Conservation (phyloP, 306 rosid genomes). For the Casuarina equisetifolia region DNA sequence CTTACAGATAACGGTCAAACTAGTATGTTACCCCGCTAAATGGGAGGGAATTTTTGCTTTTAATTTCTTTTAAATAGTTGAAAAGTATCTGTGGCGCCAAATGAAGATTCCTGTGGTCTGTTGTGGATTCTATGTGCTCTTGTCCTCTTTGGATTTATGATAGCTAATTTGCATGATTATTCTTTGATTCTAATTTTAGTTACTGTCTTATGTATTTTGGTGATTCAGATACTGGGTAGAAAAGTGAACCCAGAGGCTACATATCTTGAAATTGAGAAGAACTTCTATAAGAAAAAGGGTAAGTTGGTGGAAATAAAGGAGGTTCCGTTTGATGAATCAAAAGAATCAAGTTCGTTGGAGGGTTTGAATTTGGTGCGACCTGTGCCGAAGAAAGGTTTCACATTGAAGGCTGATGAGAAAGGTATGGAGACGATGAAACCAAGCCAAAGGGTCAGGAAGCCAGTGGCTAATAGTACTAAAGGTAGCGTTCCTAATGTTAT, state of each 20-base stretch:
- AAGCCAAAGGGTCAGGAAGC: conserved; percentile 28
- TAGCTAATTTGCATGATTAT: not conserved
- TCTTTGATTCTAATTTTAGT: conserved; percentile 5
- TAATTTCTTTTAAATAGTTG: too few relatives aligned
- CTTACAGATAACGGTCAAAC: too few relatives aligned
- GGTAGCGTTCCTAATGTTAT: conserved; percentile 71
- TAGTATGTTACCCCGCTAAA: not conserved
- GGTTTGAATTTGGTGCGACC: conserved; percentile 69
- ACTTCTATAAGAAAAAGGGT: conserved; percentile 65
- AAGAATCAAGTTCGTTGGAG: conserved; percentile 45
- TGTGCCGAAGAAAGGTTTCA: conserved; percentile 57
- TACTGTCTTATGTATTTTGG: not conserved
- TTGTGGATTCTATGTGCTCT: not conserved
- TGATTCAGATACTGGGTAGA: conserved; percentile 77
- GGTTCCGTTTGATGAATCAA: conserved; percentile 62
- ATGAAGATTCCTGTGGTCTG: not conserved
- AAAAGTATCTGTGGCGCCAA: not conserved
- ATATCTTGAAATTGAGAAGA: conserved; percentile 86
- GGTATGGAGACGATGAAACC: conserved; percentile 52
- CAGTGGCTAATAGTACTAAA: conserved; percentile 33
- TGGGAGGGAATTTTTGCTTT: too few relatives aligned
- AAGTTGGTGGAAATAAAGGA: conserved; percentile 63
- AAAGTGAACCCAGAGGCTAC: conserved; percentile 74
- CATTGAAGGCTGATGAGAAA: conserved; percentile 43
- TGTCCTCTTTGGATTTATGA: not conserved